phyloP scores from a whole-genome alignment of 345 rosid species.

The Hibiscus mutabilis region DNA sequence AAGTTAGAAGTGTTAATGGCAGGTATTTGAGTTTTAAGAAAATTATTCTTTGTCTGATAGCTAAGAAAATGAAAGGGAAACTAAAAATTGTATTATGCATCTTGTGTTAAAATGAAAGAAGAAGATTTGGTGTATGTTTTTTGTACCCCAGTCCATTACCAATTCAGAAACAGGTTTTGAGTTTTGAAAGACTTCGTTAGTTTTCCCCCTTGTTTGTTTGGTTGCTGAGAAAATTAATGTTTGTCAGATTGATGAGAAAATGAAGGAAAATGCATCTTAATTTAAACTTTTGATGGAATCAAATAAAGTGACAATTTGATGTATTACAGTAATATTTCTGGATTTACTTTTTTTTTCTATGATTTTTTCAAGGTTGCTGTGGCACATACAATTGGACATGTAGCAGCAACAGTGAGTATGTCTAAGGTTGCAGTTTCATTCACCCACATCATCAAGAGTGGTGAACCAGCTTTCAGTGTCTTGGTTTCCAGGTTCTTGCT shows the following conservation, averaged over 20 bases:
- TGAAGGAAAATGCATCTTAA: constrained; percentile 1
- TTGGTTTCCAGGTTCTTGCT: constrained; percentile 78
- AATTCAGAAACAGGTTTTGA: constrained; percentile 66
- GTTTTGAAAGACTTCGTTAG: constrained; percentile 89
- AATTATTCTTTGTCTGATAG: constrained; percentile 42
- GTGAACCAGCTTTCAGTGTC: constrained; percentile 97
- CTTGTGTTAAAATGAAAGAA: neutral
- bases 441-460: constrained; percentile 98
- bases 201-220: constrained; percentile 18
- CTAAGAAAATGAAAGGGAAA: constrained; percentile 20
- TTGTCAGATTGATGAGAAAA: neutral
- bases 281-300: neutral
- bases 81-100: neutral
- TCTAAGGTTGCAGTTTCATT: constrained; percentile 99
- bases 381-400: constrained; percentile 99
- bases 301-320: constrained; percentile 3
- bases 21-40: constrained; percentile 11
- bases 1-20: neutral
- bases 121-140: neutral
- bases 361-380: constrained; percentile 69
- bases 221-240: constrained; percentile 17
- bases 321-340: neutral
- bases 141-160: neutral
- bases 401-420: constrained; percentile 99
- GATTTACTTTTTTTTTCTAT: constrained; percentile 9